Conservation (phyloP, 2,329 filamentous ascomycete species). For the Rhynchosporium graminicola region DNA sequence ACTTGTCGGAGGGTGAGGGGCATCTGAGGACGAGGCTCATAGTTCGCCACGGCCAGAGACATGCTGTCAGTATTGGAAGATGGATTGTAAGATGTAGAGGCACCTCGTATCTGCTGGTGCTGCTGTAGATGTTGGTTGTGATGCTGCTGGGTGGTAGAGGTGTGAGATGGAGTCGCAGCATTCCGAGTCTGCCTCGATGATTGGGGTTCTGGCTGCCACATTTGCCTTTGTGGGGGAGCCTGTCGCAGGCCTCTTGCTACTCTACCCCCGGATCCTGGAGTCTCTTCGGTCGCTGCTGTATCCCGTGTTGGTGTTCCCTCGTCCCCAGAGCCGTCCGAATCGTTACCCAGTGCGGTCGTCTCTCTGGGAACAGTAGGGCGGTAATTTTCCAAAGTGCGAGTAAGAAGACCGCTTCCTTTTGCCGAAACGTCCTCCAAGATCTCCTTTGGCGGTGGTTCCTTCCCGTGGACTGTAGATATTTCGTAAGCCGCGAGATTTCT, state of each 20-base stretch:
- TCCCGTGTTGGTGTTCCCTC: conserved; percentile 61
- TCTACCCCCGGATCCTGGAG: conserved; percentile 54
- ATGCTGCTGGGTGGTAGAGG: conserved; percentile 35
- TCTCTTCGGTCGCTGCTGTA: conserved; percentile 50
- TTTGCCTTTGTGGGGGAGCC: conserved; percentile 79
- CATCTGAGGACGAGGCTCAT: conserved; percentile 65
- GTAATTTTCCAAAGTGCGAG: conserved; percentile 77
- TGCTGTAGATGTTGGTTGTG: conserved; percentile 34
- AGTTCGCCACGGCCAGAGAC: conserved; percentile 64
- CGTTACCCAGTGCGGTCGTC: conserved; percentile 49
- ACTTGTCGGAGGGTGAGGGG: conserved; percentile 71
- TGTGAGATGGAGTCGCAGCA: conserved; percentile 46
- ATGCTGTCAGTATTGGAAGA: conserved; percentile 55
- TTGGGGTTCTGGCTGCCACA: conserved; percentile 80
- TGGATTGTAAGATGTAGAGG: conserved; percentile 51
- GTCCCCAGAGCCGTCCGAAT: conserved; percentile 60
- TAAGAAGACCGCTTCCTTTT: conserved; percentile 78
- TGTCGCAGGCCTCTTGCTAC: conserved; percentile 70
- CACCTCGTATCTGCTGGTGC: conserved; percentile 39
- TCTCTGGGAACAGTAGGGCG: conserved; percentile 48
- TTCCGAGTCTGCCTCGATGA: conserved; percentile 65
- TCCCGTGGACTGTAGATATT: conserved; percentile 73
- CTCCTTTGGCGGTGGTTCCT: conserved; percentile 82
- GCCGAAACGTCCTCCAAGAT: conserved; percentile 78
- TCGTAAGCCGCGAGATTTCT: conserved; percentile 87